Percentiles rank a stretch among this genome's conserved stretches.
Conservation (phyloP, 805 yeast genomes). For the Saccharomyces jurei region DNA sequence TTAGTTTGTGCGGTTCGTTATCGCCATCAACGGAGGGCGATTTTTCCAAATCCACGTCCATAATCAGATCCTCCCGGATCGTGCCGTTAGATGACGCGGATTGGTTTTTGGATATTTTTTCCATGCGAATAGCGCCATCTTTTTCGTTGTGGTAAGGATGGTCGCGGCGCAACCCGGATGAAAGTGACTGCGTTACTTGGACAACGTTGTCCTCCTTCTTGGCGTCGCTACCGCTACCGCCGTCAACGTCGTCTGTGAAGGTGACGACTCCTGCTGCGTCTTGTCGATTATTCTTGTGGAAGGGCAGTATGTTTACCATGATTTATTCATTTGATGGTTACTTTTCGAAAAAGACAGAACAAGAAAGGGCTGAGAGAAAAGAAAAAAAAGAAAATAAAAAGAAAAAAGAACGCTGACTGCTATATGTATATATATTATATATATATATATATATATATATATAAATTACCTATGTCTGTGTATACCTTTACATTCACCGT, state of each 20-base stretch:
- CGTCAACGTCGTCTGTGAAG: not conserved
- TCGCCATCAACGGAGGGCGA: conserved; percentile 8
- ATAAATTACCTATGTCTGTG: not conserved
- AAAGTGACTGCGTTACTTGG: not conserved
- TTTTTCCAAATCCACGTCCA: conserved; percentile 4
- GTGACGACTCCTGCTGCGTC: not conserved
- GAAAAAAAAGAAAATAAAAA: not conserved
- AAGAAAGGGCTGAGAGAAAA: not conserved
- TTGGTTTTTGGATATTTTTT: conserved; percentile 2
- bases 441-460: not conserved
- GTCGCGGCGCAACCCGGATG: not conserved
- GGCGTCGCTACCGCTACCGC: not conserved
- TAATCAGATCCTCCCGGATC: not conserved
- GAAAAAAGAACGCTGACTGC: not conserved
- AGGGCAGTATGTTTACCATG: not conserved
- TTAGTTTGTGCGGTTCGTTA: conserved; percentile 2
- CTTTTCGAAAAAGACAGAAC: not conserved
- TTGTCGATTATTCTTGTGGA: not conserved
- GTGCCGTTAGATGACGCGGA: not conserved
- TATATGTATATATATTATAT: not conserved
- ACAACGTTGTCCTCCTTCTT: not conserved
- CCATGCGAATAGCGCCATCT: conserved; percentile 1
- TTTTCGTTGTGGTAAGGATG: not conserved
- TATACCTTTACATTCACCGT: not conserved
- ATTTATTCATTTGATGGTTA: not conserved